Conservation (phyloP, 1,139 yeast genomes). For the Schwanniomyces etchellsii region DNA sequence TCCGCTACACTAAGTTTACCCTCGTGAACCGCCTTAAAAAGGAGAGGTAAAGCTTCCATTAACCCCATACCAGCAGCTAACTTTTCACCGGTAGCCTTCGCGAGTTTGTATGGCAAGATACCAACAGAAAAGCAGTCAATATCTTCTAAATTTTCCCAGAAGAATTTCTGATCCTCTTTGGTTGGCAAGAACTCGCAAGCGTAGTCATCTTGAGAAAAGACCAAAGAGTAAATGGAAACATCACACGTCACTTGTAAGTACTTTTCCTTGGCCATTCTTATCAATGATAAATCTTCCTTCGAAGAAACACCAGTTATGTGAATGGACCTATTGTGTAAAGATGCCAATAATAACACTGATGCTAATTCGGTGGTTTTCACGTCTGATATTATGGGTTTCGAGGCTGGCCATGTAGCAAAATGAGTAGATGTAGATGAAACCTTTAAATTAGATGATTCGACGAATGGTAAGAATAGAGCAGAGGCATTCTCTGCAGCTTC, state of each 20-base stretch:
- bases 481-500: slow-evolving; percentile 67
- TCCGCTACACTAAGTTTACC: slow-evolving; percentile 70
- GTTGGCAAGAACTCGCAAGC: slow-evolving; percentile 75
- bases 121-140: slow-evolving; percentile 91
- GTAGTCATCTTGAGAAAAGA: slow-evolving; percentile 66
- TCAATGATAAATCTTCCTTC: slow-evolving; percentile 77
- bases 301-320: slow-evolving; percentile 86
- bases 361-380: slow-evolving; percentile 92
- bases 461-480: slow-evolving; percentile 76
- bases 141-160: slow-evolving; percentile 70
- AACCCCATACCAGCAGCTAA: slow-evolving; percentile 72
- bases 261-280: slow-evolving; percentile 81
- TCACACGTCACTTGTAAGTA: slow-evolving; percentile 85
- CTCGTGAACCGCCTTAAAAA: slow-evolving; percentile 73
- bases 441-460: slow-evolving; percentile 62
- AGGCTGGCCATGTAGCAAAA: slow-evolving; percentile 77
- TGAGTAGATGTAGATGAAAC: slow-evolving; percentile 76
- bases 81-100: slow-evolving; percentile 55
- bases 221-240: slow-evolving; percentile 75
- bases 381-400: slow-evolving; percentile 85
- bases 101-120: slow-evolving; percentile 66
- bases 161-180: slow-evolving; percentile 69
- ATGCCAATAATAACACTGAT: slow-evolving; percentile 81
- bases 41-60: slow-evolving; percentile 74
- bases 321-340: slow-evolving; percentile 77